Base-by-base conservation (phyloP, 495 filamentous ascomycete species). In the Penicillium psychrofluorescens region DNA sequence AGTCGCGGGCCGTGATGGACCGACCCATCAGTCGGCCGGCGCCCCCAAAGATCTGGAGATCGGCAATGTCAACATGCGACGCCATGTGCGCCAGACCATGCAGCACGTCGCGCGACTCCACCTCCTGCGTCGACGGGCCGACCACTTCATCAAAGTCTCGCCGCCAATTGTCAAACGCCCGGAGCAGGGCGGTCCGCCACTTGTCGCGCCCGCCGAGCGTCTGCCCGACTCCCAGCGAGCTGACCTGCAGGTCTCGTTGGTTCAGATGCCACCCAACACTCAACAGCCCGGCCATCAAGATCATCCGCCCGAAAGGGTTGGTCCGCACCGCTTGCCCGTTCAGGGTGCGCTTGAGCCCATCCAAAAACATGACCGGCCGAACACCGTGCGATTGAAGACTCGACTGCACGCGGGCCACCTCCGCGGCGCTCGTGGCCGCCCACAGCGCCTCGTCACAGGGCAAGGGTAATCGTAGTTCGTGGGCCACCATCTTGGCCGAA, bases 201-300 rank as follows among this genome's bases (percentile, higher is more conserved):
- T 91, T 94, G 56, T 95, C 89, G 28, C 88, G 81, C 8, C 86
- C 90, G 7, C 90, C 91, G 1, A 96, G 81, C 1, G 89, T 85
- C 50, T 85, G 81, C 0, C 83, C 82, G 1, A 77, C 78, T 8
- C 86, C 85, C 0, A 98, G 79, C 6, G 89, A 89, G 59, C 84
- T 92, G 38, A 96, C 83, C 67, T 97, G 92, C 5, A 97, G 77
- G 62, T 98, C 92, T 45, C 91, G 78, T 63, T 97, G 91, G 63
- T 95, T 95, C 81, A 97, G 88, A 64, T 97, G 92, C 88, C 90
- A 97, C 65, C 84, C 90, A 31, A 97, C 88, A 53, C 87, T 95
- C 16, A 98, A 72, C 41, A 98, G 62, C 1, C 92, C 92, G 11
- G 90, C 86, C 89, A 98, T 96, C 40, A 98, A 75, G 40, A 95